Conservation (phyloP, 75 land plant species). For the Cryptomeria japonica region DNA sequence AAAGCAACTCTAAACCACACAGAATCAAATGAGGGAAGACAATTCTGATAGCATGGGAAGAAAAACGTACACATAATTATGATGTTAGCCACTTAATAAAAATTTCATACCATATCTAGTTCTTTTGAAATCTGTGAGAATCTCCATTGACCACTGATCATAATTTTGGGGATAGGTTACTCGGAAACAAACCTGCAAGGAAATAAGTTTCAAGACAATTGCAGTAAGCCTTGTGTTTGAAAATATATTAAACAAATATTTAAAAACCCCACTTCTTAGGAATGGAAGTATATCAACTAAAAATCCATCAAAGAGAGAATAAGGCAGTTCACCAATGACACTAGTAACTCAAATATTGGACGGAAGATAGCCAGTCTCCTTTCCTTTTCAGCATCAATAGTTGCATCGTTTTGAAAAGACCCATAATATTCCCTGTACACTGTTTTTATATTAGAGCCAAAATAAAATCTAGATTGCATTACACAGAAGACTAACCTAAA, state of each 20-base stretch:
- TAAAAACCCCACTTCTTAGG: neutral
- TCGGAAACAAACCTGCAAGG: slow-evolving; percentile 68
- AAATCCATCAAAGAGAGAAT: neutral
- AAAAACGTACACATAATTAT: slow-evolving; percentile 8
- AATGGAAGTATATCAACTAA: neutral
- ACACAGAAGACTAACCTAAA: neutral
- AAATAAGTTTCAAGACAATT: neutral
- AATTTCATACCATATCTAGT: slow-evolving; percentile 78
- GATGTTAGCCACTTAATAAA: neutral
- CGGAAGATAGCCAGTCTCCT: slow-evolving; percentile 62
- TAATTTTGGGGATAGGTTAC: slow-evolving; percentile 84
- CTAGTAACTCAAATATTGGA: slow-evolving; percentile 73
- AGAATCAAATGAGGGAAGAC: neutral
- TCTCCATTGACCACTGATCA: slow-evolving; percentile 71
- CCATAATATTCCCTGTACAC: slow-evolving; percentile 55
- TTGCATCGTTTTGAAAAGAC: slow-evolving; percentile 55
- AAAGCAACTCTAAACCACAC: neutral
- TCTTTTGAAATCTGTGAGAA: slow-evolving; percentile 78
- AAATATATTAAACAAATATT: neutral
- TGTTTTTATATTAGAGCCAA: neutral
- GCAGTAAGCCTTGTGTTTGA: neutral
- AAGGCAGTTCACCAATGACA: slow-evolving; percentile 55
- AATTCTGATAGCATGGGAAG: neutral
- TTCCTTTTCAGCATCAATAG: slow-evolving; percentile 70
- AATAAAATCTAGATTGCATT: neutral